Conservation (phyloP, 139 green algal species). For the Coccomyxa sp. region DNA sequence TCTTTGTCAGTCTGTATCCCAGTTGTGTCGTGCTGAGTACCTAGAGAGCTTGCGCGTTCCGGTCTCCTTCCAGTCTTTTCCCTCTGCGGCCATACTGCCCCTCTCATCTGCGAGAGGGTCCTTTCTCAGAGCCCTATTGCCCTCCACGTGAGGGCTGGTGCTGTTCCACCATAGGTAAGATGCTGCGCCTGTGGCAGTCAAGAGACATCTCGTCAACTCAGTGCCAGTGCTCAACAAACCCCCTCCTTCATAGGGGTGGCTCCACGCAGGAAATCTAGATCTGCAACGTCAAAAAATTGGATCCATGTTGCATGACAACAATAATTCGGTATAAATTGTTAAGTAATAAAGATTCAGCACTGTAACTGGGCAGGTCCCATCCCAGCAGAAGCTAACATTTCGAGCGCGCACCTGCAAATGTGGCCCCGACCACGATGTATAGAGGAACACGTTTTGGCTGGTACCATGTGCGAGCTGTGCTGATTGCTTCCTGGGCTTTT, state of each 20-base stretch:
- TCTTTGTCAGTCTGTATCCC: background rate
- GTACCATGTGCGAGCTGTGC: background rate
- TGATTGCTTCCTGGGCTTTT: background rate
- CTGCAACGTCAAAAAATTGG: too few relatives aligned
- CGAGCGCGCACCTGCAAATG: background rate
- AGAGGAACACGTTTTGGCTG: conserved; percentile 16
- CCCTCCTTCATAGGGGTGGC: too few relatives aligned
- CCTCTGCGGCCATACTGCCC: background rate
- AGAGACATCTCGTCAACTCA: background rate
- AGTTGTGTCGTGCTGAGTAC: background rate
- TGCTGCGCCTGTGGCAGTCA: conserved; percentile 7
- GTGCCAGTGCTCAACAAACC: background rate
- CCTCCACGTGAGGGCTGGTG: background rate
- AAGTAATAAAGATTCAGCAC: background rate
- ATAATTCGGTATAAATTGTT: background rate
- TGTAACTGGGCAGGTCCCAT: background rate
- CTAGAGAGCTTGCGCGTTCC: background rate
- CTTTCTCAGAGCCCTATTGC: background rate
- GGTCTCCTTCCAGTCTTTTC: background rate
- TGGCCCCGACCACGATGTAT: conserved; percentile 7
- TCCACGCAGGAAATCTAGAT: too few relatives aligned
- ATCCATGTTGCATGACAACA: background rate
- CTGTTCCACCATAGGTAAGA: conserved; percentile 9
- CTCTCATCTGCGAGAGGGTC: background rate
- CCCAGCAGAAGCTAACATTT: background rate